These are phyloP conservation scores for Quercus alba DNA, from an alignment of 306 rosid species.

Conservation along the genomic window DNA sequence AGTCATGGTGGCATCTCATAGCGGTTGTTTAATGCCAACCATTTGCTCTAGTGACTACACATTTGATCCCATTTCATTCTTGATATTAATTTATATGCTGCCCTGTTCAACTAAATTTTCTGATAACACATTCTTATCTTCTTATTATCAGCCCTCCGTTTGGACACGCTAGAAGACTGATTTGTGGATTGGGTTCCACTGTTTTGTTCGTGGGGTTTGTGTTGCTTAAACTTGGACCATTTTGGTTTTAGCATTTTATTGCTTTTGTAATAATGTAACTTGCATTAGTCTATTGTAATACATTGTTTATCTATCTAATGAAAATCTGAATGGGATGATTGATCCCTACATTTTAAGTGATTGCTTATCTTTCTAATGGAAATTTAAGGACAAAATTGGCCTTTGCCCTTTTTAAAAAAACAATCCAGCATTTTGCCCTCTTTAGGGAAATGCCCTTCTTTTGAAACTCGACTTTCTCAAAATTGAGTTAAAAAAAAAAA, in stretches of 20 bases:
- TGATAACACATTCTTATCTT: slow-evolving; percentile 11
- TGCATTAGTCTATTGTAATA: neutral
- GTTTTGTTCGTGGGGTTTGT: neutral
- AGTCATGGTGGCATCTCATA: no score
- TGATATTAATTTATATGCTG: no score
- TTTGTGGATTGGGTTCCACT: neutral
- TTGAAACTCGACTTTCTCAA: no score
- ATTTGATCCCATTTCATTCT: no score
- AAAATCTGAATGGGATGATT: neutral
- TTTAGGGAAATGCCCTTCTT: no score
- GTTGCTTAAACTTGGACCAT: slow-evolving; percentile 1
- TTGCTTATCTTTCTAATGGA: no score
- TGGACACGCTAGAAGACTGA: slow-evolving; percentile 44
- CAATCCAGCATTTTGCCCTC: no score
- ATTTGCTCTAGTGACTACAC: no score
- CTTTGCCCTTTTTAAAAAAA: no score
- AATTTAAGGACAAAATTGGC: no score
- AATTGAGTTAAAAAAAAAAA: no score
- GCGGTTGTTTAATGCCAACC: no score
- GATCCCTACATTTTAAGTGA: neutral
- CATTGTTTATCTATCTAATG: neutral
- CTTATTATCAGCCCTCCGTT: slow-evolving; percentile 44
- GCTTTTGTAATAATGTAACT: slow-evolving; percentile 20
- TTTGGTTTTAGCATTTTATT: slow-evolving; percentile 1
- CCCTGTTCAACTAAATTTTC: neutral